Evolutionary conservation across 352 stramenopile genomes (phyloP), one percentile per base, ranked within the genome.

Genomic region (Globisporangium yorkense): DNA sequence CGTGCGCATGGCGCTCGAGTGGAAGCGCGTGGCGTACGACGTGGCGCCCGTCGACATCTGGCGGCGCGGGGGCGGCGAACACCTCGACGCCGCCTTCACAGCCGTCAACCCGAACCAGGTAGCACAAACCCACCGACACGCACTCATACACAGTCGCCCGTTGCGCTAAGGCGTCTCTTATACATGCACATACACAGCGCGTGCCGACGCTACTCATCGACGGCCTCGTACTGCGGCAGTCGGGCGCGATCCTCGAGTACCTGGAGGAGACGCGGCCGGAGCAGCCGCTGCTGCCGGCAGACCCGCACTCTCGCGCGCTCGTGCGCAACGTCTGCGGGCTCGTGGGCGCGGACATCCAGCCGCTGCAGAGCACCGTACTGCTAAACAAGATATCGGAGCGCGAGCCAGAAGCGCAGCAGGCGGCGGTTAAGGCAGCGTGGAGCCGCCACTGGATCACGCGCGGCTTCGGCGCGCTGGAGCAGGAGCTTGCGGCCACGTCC

Each of bases 201-300:
- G 40, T 93, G 39, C 92, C 94, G 5, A 61, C 78, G 37, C 68
- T 98, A 12, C 67, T 89, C 57, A 95, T 92, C 59, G 80, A 90
- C 33, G 74, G 75, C 44, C 69, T 75, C 21, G 59, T 74, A 13
- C 65, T 94, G 8, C 77, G 81, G 31, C 92, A 98, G 65, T 97
- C 84, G 2, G 58, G 87, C 33, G 88, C 91, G 10, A 98, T 98
- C 56, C 77, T 98, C 58, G 90, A 98, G 64, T 98, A 97, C 66
- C 65, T 98, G 12, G 91, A 98, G 33, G 77, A 92, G 54, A 87
- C 77, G 24, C 91, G 87, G 65, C 71, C 86, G 1, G 61, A 80
- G 57, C 66, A 74, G 44, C 66, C 75, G 24, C 61, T 97, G 48
- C 67, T 97, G 52, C 92, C 91, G 3, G 62, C 59, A 13, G 82